Conservation (phyloP, 352 stramenopile species). For the Phytophthora foliorum region DNA sequence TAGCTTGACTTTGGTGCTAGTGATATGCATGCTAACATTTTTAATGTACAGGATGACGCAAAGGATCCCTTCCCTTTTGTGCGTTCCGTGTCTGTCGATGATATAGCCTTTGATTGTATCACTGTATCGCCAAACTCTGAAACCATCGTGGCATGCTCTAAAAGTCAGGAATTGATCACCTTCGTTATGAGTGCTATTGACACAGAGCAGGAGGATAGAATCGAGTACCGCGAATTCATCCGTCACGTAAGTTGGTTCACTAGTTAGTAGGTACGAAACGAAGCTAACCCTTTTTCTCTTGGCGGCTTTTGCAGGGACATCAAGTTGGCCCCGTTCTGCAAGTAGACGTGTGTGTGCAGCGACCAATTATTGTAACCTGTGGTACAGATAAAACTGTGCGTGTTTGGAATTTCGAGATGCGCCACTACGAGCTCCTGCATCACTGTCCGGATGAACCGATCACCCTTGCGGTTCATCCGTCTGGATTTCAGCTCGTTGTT, state of each 20-base stretch:
- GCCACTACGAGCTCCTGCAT: constrained; percentile 71
- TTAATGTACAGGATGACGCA: constrained; percentile 59
- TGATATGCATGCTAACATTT: not conserved
- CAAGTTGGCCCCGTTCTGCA: constrained; percentile 77
- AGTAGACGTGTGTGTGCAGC: constrained; percentile 84
- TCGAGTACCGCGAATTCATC: constrained; percentile 74
- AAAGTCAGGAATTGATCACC: constrained; percentile 70
- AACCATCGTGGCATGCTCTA: constrained; percentile 68
- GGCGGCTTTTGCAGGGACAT: constrained; percentile 46
- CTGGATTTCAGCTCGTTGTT: constrained; percentile 76
- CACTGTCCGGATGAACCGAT: constrained; percentile 72
- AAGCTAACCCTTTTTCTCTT: constrained; percentile 7
- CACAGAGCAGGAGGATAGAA: constrained; percentile 76
- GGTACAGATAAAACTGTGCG: constrained; percentile 87
- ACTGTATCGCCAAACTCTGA: constrained; percentile 76
- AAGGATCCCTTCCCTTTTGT: constrained; percentile 87
- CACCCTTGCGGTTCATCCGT: constrained; percentile 70
- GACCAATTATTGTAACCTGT: constrained; percentile 84
- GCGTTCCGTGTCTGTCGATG: constrained; percentile 69
- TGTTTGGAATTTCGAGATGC: constrained; percentile 90
- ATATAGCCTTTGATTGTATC: constrained; percentile 82
- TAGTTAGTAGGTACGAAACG: not conserved
- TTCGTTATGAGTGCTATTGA: constrained; percentile 82
- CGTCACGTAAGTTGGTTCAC: constrained; percentile 48
- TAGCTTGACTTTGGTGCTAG: too few species aligned